Evolutionary conservation across 768 basidiomycete genomes (phyloP).

Genomic region (Tulasnella sp.): DNA sequence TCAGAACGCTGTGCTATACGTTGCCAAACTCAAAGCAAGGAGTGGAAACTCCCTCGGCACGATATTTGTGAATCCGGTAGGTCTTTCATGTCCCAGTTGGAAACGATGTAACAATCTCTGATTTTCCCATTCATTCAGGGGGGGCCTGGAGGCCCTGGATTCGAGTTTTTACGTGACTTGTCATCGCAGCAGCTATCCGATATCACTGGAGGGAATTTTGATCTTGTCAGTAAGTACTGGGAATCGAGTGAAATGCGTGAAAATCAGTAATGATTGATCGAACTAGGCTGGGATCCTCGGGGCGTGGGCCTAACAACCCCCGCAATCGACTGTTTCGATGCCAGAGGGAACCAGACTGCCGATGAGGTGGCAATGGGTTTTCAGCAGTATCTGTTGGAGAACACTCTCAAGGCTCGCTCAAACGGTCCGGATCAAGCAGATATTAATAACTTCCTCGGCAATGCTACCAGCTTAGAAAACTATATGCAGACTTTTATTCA

Average conservation of each 20-base stretch:
- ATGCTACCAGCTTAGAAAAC: not conserved
- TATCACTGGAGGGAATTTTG: conserved; percentile 1
- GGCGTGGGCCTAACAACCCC: not conserved
- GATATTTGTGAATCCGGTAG: not conserved
- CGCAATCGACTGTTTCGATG: not conserved
- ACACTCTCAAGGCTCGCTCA: not conserved
- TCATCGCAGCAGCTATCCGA: not conserved
- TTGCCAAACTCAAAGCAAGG: not conserved
- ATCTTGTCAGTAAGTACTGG: not conserved
- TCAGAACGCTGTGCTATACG: not conserved
- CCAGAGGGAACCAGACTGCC: not conserved
- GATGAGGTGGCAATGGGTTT: not conserved
- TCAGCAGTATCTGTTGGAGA: too few relatives aligned
- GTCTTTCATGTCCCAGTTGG: not conserved
- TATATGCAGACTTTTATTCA: not conserved
- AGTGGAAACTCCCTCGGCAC: not conserved
- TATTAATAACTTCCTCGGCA: not conserved
- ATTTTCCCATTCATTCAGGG: not conserved
- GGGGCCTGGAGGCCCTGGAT: not conserved
- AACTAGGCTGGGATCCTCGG: not conserved
- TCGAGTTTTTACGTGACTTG: not conserved
- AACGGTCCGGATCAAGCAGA: not conserved
- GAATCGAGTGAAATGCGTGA: not conserved
- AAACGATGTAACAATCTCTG: not conserved
- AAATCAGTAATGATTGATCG: not conserved